A percentile compares a stretch with the other conserved stretches of the same genome.
These are phyloP conservation scores for Yamadazyma triangularis DNA, from an alignment of 1,139 yeast species.

Conservation along the genomic window DNA sequence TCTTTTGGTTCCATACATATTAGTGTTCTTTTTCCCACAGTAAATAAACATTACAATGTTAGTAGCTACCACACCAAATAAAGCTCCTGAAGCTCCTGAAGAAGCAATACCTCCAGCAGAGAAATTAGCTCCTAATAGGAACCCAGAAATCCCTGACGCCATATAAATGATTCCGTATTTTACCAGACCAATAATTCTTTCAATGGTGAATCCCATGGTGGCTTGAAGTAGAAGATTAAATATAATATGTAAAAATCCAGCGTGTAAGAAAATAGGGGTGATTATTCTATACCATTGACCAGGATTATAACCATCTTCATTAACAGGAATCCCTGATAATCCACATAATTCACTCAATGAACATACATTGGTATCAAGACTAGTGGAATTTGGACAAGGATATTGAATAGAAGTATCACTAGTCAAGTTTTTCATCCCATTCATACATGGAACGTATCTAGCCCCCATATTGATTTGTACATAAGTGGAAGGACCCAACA, in stretches of 20 bases:
- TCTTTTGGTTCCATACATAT: constrained; percentile 39
- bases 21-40: constrained; percentile 46
- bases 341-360: constrained; percentile 59
- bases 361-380: constrained; percentile 52
- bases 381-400: constrained; percentile 73
- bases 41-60: constrained; percentile 56
- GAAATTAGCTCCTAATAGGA: constrained; percentile 66
- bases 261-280: constrained; percentile 71
- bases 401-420: constrained; percentile 42
- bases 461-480: constrained; percentile 68
- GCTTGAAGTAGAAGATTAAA: constrained; percentile 63
- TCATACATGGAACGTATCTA: constrained; percentile 71
- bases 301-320: constrained; percentile 34
- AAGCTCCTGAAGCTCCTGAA: constrained; percentile 73
- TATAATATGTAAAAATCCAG: constrained; percentile 66
- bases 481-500: constrained; percentile 77
- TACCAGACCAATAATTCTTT: constrained; percentile 52
- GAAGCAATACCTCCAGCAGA: constrained; percentile 68
- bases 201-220: constrained; percentile 61
- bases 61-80: constrained; percentile 66
- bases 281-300: constrained; percentile 70
- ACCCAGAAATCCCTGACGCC: constrained; percentile 64
- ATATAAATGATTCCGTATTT: constrained; percentile 57
- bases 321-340: constrained; percentile 41
- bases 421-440: constrained; percentile 46